These are phyloP conservation scores for Colletotrichum echinochloae DNA, from an alignment of 2,329 filamentous ascomycete genomes.

Conservation along the genomic window DNA sequence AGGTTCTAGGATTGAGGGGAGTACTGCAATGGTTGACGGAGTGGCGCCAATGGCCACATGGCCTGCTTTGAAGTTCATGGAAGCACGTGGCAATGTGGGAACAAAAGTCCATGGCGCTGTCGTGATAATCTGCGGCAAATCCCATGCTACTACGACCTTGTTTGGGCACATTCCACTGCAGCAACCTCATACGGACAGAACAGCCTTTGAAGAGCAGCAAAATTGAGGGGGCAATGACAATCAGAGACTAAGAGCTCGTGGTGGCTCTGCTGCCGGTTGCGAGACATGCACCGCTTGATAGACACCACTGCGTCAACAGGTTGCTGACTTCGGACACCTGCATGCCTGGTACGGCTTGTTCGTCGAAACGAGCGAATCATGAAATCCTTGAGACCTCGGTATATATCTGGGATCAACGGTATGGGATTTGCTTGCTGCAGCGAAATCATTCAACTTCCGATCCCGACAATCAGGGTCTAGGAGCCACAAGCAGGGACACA, in stretches of 20 bases:
- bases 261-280: neutral
- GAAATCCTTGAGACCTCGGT: conserved; percentile 18
- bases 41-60: neutral
- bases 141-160: conserved; percentile 3
- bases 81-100: neutral
- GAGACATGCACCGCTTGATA: neutral
- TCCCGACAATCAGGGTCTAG: conserved; percentile 32
- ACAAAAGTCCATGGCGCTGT: neutral
- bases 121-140: neutral
- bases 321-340: conserved; percentile 15
- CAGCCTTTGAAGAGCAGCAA: neutral
- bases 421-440: conserved; percentile 7
- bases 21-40: neutral
- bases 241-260: neutral
- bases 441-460: conserved; percentile 7
- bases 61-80: neutral
- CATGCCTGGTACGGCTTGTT: conserved; percentile 14
- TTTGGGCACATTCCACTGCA: neutral
- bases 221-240: neutral
- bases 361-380: neutral
- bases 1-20: neutral
- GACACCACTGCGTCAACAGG: conserved; percentile 8
- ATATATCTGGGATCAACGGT: conserved; percentile 9
- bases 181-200: neutral
- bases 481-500: conserved; percentile 9